phyloP scores from a whole-genome alignment of 1,284 basidiomycete species.

The Pseudozyma sp. region DNA sequence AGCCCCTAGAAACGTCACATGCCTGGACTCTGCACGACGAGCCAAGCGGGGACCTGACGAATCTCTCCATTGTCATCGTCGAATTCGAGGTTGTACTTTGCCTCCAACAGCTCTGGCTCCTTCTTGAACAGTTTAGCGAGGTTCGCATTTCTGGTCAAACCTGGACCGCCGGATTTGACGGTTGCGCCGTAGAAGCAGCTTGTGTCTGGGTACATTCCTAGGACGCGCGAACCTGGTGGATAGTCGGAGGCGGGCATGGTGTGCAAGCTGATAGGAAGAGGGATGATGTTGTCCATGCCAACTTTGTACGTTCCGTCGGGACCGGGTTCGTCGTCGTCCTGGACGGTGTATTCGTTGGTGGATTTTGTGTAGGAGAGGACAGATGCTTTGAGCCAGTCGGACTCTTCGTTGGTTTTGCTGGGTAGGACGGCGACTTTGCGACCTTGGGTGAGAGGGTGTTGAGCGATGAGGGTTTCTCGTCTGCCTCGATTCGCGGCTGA shows the following conservation, averaged over 20 bases:
- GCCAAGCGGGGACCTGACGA: slow-evolving; percentile 62
- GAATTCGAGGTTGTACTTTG: slow-evolving; percentile 65
- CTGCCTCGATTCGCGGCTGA: slow-evolving; percentile 17
- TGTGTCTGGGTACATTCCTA: slow-evolving; percentile 68
- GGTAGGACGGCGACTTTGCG: slow-evolving; percentile 46
- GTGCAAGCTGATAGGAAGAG: slow-evolving; percentile 56
- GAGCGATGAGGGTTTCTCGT: slow-evolving; percentile 35
- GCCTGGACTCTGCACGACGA: slow-evolving; percentile 63
- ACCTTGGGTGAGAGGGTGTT: slow-evolving; percentile 40
- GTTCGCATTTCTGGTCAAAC: slow-evolving; percentile 37
- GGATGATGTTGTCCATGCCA: slow-evolving; percentile 57
- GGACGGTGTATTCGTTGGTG: slow-evolving; percentile 44
- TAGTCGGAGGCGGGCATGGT: slow-evolving; percentile 64
- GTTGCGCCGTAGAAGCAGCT: slow-evolving; percentile 67
- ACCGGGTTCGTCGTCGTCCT: slow-evolving; percentile 50
- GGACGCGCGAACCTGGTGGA: slow-evolving; percentile 54
- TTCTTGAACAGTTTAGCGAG: slow-evolving; percentile 46
- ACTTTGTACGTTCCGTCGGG: slow-evolving; percentile 50
- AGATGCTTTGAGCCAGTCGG: slow-evolving; percentile 51
- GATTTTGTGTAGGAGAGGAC: slow-evolving; percentile 41
- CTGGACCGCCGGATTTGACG: slow-evolving; percentile 64
- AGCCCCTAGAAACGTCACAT: slow-evolving; percentile 4
- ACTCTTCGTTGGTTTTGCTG: slow-evolving; percentile 39
- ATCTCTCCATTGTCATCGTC: slow-evolving; percentile 66
- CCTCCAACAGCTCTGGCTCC: slow-evolving; percentile 57